phyloP scores from a whole-genome alignment of 1,284 basidiomycete species.

The Cutaneotrichosporon cutaneum region DNA sequence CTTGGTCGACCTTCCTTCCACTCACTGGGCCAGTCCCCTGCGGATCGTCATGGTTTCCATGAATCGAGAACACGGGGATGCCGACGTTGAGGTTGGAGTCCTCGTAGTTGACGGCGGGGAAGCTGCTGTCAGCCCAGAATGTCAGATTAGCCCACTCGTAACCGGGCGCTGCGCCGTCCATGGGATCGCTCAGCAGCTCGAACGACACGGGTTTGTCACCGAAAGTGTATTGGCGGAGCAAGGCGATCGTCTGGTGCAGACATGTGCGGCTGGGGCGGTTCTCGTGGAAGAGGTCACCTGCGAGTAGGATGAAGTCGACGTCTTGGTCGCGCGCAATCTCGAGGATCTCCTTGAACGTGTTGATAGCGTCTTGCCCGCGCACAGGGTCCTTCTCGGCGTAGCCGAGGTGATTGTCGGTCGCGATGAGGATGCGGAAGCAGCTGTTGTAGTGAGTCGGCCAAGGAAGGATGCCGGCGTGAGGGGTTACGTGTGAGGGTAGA shows the following conservation, averaged over 20 bases:
- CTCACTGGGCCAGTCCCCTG: slow-evolving; percentile 88
- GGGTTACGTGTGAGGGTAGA: neutral
- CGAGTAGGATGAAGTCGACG: slow-evolving; percentile 90
- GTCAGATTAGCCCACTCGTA: slow-evolving; percentile 65
- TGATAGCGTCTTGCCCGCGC: slow-evolving; percentile 90
- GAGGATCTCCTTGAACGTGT: slow-evolving; percentile 91
- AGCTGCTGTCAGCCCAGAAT: slow-evolving; percentile 58
- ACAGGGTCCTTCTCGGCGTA: slow-evolving; percentile 93
- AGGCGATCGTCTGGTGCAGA: slow-evolving; percentile 80
- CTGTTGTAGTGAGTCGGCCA: slow-evolving; percentile 24
- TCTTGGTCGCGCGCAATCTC: slow-evolving; percentile 84
- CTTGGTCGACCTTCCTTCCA: slow-evolving; percentile 5
- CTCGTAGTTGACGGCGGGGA: slow-evolving; percentile 96
- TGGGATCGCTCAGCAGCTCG: slow-evolving; percentile 87
- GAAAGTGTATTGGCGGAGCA: slow-evolving; percentile 86
- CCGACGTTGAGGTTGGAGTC: slow-evolving; percentile 92
- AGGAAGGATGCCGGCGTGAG: neutral
- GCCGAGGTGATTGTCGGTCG: slow-evolving; percentile 94
- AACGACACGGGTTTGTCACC: slow-evolving; percentile 82
- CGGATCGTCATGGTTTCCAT: slow-evolving; percentile 98
- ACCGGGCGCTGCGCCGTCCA: slow-evolving; percentile 78
- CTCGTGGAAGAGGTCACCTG: slow-evolving; percentile 96
- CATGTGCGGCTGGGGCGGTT: slow-evolving; percentile 90
- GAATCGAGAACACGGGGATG: slow-evolving; percentile 96
- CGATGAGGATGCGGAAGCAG: slow-evolving; percentile 75